Percentiles rank a stretch among this genome's conserved stretches.
phyloP scores from a whole-genome alignment of 176 grass and related monocot genomes.

The Tillandsia leiboldiana region DNA sequence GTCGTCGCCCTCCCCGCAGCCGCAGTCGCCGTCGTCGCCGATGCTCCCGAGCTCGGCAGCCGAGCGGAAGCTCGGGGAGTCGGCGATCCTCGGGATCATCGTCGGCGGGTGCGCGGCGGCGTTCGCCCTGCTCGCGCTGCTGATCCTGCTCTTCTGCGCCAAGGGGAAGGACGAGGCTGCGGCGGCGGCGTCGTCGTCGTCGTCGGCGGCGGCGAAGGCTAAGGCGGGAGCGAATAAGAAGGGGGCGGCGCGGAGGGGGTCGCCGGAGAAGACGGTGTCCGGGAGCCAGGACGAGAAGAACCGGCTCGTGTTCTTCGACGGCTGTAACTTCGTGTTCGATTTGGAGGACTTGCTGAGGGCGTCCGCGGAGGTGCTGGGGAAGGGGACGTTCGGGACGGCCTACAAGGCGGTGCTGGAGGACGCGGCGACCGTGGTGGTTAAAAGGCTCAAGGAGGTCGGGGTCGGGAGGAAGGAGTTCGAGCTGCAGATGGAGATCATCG shows the following conservation, averaged over 20 bases:
- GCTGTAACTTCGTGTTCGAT: constrained; percentile 69
- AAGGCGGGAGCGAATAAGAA: constrained; percentile 32
- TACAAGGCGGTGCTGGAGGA: constrained; percentile 91
- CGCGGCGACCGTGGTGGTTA: constrained; percentile 77
- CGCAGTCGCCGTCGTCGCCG: neutral
- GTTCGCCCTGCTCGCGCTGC: constrained; percentile 31
- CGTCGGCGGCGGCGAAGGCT: constrained; percentile 1
- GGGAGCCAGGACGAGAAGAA: constrained; percentile 57
- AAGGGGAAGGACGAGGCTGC: constrained; percentile 17
- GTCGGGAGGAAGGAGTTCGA: constrained; percentile 78
- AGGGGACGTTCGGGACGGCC: constrained; percentile 79
- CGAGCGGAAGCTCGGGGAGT: constrained; percentile 35
- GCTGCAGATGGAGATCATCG: constrained; percentile 90
- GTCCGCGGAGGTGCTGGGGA: constrained; percentile 89
- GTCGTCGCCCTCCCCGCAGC: neutral
- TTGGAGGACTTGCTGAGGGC: constrained; percentile 85
- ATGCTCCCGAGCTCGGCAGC: neutral
- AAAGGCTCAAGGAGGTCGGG: constrained; percentile 81
- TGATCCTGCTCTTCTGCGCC: constrained; percentile 48
- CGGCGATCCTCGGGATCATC: constrained; percentile 58
- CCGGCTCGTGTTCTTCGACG: constrained; percentile 84
- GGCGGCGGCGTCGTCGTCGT: neutral
- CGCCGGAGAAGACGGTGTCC: constrained; percentile 65
- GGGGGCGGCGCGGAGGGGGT: constrained; percentile 26
- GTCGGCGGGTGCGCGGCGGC: constrained; percentile 39